phyloP scores from a whole-genome alignment of 208 protist genomes.

The Naegleria fowleri region DNA sequence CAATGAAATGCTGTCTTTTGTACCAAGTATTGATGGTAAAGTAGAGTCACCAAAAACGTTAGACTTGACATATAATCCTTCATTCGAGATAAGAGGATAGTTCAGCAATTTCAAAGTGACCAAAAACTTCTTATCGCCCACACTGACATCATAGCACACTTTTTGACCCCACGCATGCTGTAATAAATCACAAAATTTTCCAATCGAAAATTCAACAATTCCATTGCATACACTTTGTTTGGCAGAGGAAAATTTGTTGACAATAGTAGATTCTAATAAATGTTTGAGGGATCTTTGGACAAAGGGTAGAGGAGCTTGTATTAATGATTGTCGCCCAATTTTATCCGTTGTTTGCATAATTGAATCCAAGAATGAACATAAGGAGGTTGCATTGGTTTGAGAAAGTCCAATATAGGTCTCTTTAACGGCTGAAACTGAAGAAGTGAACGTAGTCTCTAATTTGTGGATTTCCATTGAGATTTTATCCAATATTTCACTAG shows the following conservation, averaged over 20 bases:
- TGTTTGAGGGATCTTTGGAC: background rate
- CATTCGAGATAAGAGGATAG: background rate
- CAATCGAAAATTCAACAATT: background rate
- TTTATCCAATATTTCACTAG: background rate
- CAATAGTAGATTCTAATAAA: background rate
- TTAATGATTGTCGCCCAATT: background rate
- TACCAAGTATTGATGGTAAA: background rate
- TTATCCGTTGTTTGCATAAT: background rate
- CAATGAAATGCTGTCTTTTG: background rate
- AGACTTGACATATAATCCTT: background rate
- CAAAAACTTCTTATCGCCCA: background rate
- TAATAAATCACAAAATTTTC: background rate
- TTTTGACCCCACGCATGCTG: background rate
- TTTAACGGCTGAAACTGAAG: background rate
- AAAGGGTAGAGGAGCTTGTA: background rate
- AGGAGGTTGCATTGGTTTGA: background rate
- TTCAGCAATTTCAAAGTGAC: background rate
- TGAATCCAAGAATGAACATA: background rate
- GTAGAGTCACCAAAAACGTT: background rate
- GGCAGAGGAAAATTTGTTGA: background rate
- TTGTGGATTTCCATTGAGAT: background rate
- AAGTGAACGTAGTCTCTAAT: background rate
- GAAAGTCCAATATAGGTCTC: background rate
- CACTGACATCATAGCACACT: background rate
- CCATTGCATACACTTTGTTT: background rate